phyloP scores from a whole-genome alignment of 352 stramenopile species.

The Phytophthora foliorum region DNA sequence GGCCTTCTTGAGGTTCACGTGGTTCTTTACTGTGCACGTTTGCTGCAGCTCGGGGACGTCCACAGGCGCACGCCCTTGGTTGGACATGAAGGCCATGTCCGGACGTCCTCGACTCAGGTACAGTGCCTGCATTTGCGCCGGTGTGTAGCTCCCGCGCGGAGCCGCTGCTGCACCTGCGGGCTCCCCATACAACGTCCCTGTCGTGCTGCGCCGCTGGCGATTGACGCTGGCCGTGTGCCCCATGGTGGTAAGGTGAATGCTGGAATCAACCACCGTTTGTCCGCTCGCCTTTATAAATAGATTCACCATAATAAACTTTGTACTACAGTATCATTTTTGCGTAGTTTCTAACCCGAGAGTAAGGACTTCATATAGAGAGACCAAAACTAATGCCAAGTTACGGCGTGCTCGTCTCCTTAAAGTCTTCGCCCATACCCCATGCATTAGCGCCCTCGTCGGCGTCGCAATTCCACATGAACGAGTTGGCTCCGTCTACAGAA shows the following conservation, averaged over 20 bases:
- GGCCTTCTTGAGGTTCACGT: conserved; percentile 88
- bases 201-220: conserved; percentile 43
- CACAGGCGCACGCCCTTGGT: conserved; percentile 57
- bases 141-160: conserved; percentile 72
- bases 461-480: conserved; percentile 79
- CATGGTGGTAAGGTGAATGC: conserved; percentile 44
- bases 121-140: conserved; percentile 84
- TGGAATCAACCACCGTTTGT: no score
- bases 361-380: no score
- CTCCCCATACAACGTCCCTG: conserved; percentile 72
- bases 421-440: conserved; percentile 56
- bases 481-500: conserved; percentile 65
- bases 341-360: no score
- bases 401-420: conserved; percentile 37
- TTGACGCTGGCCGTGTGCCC: conserved; percentile 82
- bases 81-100: conserved; percentile 89
- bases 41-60: conserved; percentile 87
- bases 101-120: conserved; percentile 81
- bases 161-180: conserved; percentile 50
- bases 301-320: no score
- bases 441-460: conserved; percentile 72
- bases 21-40: conserved; percentile 84
- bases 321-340: no score
- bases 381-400: not conserved
- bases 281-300: no score